Percentiles rank a stretch among this genome's conserved stretches.
Evolutionary conservation across 2,329 filamentous ascomycete species (phyloP).

Genomic region (Trichoderma simmonsii): DNA sequence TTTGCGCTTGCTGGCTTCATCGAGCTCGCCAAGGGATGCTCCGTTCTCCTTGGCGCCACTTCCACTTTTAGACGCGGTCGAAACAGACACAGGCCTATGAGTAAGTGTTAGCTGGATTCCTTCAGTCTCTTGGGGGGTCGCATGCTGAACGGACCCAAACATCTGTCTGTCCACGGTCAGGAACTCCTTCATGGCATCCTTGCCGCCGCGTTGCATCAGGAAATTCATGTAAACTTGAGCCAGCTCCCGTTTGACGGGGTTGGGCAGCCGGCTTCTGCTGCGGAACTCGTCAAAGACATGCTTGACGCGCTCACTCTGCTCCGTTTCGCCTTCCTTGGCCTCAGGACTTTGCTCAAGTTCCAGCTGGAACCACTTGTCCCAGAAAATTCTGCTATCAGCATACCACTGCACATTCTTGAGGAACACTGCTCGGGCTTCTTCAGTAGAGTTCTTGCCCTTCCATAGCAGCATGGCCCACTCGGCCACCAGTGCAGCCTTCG

Average conservation of each 20-base stretch:
- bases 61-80: conserved; percentile 19
- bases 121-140: neutral
- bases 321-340: neutral
- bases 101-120: conserved; percentile 14
- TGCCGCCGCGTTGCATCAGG: conserved; percentile 75
- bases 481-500: conserved; percentile 81
- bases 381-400: conserved; percentile 81
- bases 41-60: conserved; percentile 46
- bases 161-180: conserved; percentile 79
- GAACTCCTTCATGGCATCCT: conserved; percentile 83
- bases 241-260: conserved; percentile 68
- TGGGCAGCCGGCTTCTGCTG: conserved; percentile 66
- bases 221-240: conserved; percentile 78
- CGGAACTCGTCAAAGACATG: conserved; percentile 74
- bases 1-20: conserved; percentile 48
- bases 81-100: conserved; percentile 25
- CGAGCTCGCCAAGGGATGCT: conserved; percentile 42
- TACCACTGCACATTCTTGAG: conserved; percentile 80
- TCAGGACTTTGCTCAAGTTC: conserved; percentile 68
- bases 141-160: conserved; percentile 62
- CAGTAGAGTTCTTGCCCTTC: conserved; percentile 77
- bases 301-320: conserved; percentile 72
- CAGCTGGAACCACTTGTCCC: conserved; percentile 84
- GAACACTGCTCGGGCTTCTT: conserved; percentile 82
- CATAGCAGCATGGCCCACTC: conserved; percentile 86